phyloP scores from a whole-genome alignment of 768 basidiomycete species.

The Paxillus rubicundulus region DNA sequence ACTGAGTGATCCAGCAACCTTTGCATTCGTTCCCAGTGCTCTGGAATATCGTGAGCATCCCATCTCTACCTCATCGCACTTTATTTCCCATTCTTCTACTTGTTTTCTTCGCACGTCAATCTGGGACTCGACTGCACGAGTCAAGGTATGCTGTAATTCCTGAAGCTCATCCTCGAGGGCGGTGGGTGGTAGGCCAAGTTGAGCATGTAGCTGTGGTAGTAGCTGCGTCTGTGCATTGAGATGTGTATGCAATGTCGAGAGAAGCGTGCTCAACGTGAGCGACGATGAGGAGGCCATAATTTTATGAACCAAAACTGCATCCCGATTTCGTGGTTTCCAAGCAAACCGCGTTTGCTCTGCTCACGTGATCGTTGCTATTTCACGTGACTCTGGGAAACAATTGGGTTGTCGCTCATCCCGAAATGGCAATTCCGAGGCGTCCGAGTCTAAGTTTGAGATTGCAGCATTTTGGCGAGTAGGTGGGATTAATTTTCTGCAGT shows the following conservation, averaged over 20 bases:
- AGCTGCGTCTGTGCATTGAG: constrained; percentile 79
- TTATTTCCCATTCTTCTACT: constrained; percentile 70
- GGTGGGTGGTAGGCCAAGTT: constrained; percentile 77
- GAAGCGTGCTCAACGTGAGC: constrained; percentile 55
- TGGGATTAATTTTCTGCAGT: neutral
- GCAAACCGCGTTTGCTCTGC: constrained; percentile 17
- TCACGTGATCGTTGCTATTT: constrained; percentile 29
- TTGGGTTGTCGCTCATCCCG: too few species aligned
- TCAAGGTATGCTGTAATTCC: constrained; percentile 69
- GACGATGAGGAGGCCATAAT: constrained; percentile 32
- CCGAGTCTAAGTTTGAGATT: too few species aligned
- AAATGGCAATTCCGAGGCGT: neutral
- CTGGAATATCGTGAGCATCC: constrained; percentile 65
- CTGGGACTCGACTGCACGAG: constrained; percentile 71
- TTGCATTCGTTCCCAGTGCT: constrained; percentile 70
- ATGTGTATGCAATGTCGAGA: constrained; percentile 76
- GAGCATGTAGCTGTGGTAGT: constrained; percentile 76
- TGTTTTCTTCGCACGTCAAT: constrained; percentile 68
- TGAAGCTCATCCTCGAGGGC: constrained; percentile 81
- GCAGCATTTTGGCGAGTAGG: neutral
- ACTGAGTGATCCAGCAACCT: constrained; percentile 59
- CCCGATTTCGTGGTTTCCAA: constrained; percentile 17
- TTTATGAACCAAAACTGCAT: constrained; percentile 10
- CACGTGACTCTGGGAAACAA: constrained; percentile 13
- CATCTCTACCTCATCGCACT: constrained; percentile 59